Base-by-base conservation (phyloP, 495 filamentous ascomycete species). In the Xylaria palmicola region DNA sequence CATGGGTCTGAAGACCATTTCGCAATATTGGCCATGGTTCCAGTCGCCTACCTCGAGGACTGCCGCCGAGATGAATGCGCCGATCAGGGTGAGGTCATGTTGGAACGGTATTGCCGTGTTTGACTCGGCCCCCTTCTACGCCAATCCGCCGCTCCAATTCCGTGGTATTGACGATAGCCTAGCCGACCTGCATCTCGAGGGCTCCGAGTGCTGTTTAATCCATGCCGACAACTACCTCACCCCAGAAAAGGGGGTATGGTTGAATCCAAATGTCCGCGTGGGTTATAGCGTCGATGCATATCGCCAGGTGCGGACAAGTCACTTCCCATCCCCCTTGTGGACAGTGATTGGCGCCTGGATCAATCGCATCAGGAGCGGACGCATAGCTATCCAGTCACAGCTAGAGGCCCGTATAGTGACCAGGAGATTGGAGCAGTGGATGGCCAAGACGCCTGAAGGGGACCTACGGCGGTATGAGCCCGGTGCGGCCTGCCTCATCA, bases 141-240 rank as follows among this genome's bases (percentile, higher is more conserved):
- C 71, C 13, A 62, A 72, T 4, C 56, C 68, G 3, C 79, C 81
- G 36, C 77, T 88, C 8, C 72, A 74, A 30, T 95, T 93, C 70
- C 86, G 91, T 37, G 90, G 87, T 26, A 82, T 93, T 49, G 68
- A 84, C 0, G 90, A 93, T 62, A 80, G 72, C 1, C 83, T 95
- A 7, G 90, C 90, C 0, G 64, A 73, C 1, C 68, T 72, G 2
- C 90, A 93, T 67, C 75, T 95, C 44, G 91, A 93, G 67, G 91
- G 79, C 27, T 90, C 86, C 5, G 91, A 95, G 70, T 93, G 90
- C 74, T 95, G 91, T 71, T 81, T 93, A 12, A 88, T 93, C 26
- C 91, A 93, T 67, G 84, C 83, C 3, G 91, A 93, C 65, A 93
- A 92, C 65, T 79, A 79, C 20, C 64, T 75, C 13, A 77, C 80